Percentiles rank a stretch among this genome's conserved stretches.
Evolutionary conservation across 805 yeast species (phyloP).

Genomic region (Starmerella floris): DNA sequence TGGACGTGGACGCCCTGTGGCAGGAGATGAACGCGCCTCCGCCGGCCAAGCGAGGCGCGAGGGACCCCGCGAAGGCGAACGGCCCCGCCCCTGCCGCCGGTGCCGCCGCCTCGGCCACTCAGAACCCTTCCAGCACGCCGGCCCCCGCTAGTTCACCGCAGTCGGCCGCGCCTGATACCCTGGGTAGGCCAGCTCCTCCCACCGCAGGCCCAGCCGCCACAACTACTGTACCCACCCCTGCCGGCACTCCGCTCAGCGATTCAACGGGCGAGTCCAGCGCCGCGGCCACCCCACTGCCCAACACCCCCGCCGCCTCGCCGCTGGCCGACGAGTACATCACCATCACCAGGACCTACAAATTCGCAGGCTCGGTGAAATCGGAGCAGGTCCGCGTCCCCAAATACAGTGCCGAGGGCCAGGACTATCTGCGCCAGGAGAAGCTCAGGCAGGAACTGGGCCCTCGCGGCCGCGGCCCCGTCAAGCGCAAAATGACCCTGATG

Average conservation of each 20-base stretch:
- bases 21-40: slow-evolving; percentile 33
- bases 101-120: background rate
- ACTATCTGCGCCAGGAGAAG: slow-evolving; percentile 41
- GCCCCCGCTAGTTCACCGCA: background rate
- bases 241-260: background rate
- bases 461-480: slow-evolving; percentile 27
- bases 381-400: slow-evolving; percentile 69
- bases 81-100: too few species aligned
- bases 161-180: too few species aligned
- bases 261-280: background rate
- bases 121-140: background rate
- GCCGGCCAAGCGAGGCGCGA: background rate
- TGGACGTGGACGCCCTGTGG: slow-evolving; percentile 45
- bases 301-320: background rate
- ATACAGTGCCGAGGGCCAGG: slow-evolving; percentile 76
- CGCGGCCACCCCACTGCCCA: background rate
- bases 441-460: slow-evolving; percentile 3
- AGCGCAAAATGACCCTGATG: slow-evolving; percentile 63
- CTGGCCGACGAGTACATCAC: slow-evolving; percentile 40
- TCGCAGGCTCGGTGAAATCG: slow-evolving; percentile 72
- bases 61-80: background rate
- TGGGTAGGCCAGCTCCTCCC: too few species aligned
- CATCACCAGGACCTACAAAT: slow-evolving; percentile 66
- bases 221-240: background rate
- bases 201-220: too few species aligned